Conservation (phyloP, 352 stramenopile genomes). For the Phytopythium oedochilum region DNA sequence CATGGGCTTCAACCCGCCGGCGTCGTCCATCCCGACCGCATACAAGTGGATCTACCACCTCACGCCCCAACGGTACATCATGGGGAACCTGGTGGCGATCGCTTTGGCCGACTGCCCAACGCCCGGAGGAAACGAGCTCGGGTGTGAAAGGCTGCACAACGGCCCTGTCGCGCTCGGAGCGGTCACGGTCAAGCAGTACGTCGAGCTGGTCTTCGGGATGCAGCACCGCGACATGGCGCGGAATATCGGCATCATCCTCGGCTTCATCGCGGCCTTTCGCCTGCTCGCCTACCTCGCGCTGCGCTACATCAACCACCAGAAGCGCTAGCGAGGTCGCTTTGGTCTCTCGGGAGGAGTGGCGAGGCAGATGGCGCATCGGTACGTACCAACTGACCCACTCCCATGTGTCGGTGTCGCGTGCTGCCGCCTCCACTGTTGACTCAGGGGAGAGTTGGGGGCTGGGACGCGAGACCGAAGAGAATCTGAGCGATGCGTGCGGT, state of each 20-base stretch:
- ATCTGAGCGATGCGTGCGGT: no score
- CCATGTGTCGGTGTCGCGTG: no score
- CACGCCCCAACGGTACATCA: conserved; percentile 25
- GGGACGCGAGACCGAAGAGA: not conserved
- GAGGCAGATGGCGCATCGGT: no score
- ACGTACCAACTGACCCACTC: no score
- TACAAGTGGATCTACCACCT: conserved; percentile 24
- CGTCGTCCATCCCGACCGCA: not conserved
- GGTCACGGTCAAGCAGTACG: conserved; percentile 27
- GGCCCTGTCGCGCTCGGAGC: conserved; percentile 17
- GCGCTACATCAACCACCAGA: conserved; percentile 34
- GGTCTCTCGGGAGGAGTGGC: no score
- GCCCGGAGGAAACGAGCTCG: conserved; percentile 9
- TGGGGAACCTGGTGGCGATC: conserved; percentile 16
- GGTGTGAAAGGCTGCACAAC: conserved; percentile 5
- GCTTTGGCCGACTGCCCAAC: conserved; percentile 17
- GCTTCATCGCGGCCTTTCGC: conserved; percentile 28
- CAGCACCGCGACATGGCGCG: conserved; percentile 10
- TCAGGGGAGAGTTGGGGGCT: no score
- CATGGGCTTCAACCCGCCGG: conserved; percentile 31
- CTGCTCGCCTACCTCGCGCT: conserved; percentile 26
- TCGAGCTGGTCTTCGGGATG: conserved; percentile 31
- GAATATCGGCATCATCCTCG: conserved; percentile 23
- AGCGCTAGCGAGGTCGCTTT: no score
- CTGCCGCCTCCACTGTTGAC: no score